Conservation (phyloP, 2,329 filamentous ascomycete genomes). For the Aschersonia sp. region DNA sequence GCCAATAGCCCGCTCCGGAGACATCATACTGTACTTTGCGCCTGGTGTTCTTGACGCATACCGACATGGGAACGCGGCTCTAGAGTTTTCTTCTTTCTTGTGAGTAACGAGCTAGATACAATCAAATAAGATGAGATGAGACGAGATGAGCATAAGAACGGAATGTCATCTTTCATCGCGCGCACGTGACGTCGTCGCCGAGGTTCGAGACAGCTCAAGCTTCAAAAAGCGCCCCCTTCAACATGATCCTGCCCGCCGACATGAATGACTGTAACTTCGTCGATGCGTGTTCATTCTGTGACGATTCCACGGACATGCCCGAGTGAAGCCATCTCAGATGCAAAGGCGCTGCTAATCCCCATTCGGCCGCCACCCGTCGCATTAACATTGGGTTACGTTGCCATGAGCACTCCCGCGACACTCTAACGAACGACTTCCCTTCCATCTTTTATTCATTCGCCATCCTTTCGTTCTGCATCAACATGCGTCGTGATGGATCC, state of each 20-base stretch:
- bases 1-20: too few relatives aligned
- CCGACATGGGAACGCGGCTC: slow-evolving; percentile 2
- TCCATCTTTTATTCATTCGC: neutral
- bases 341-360: neutral
- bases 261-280: neutral
- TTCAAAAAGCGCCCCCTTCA: neutral
- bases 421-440: neutral
- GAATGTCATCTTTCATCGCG: neutral
- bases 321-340: neutral
- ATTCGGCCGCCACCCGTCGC: neutral
- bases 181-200: neutral
- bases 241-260: neutral
- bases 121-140: neutral
- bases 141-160: neutral
- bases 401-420: neutral
- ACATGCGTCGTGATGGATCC: slow-evolving; percentile 2
- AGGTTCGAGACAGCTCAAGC: neutral
- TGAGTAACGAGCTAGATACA: neutral
- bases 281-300: neutral
- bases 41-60: neutral
- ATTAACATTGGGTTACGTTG: neutral
- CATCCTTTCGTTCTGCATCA: neutral
- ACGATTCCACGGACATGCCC: neutral
- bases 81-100: neutral
- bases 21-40: too few relatives aligned